Conservation (phyloP, 2,329 filamentous ascomycete species). For the Cadophora malorum region DNA sequence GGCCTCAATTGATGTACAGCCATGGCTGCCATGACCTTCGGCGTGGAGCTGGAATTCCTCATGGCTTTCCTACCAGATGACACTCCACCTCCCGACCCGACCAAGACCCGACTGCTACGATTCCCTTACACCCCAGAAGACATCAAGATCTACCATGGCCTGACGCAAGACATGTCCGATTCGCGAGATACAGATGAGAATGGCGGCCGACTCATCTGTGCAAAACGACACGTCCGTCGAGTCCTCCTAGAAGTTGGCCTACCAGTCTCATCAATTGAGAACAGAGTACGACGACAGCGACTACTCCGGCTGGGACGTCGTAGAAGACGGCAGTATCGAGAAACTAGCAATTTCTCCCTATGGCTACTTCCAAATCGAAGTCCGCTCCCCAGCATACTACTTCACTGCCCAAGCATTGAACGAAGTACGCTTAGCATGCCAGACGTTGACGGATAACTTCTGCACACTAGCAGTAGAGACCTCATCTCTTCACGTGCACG, state of each 20-base stretch:
- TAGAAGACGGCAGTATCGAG: slow-evolving; percentile 14
- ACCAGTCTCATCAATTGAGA: not conserved
- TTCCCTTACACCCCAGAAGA: slow-evolving; percentile 7
- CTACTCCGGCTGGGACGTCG: slow-evolving; percentile 26
- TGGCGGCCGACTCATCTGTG: not conserved
- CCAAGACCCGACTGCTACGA: not conserved
- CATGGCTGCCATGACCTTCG: slow-evolving; percentile 32
- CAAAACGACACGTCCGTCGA: slow-evolving; percentile 17
- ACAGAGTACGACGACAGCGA: not conserved
- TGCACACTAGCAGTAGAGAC: slow-evolving; percentile 36
- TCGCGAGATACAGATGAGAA: not conserved
- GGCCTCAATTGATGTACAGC: too few species aligned
- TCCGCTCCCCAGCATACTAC: slow-evolving; percentile 33
- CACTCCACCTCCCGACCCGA: not conserved
- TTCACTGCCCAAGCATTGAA: slow-evolving; percentile 23
- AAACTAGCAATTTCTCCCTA: slow-evolving; percentile 12
- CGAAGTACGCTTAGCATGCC: slow-evolving; percentile 25
- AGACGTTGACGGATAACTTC: slow-evolving; percentile 30
- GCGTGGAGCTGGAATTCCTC: slow-evolving; percentile 11
- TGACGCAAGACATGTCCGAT: not conserved
- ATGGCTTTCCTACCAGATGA: slow-evolving; percentile 14
- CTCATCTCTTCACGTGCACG: slow-evolving; percentile 44
- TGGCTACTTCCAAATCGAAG: slow-evolving; percentile 29
- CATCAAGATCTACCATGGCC: not conserved
- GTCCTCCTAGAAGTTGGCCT: slow-evolving; percentile 18